These are phyloP conservation scores for Penicillium nucicola DNA, from an alignment of 495 filamentous ascomycete species.

Conservation along the genomic window DNA sequence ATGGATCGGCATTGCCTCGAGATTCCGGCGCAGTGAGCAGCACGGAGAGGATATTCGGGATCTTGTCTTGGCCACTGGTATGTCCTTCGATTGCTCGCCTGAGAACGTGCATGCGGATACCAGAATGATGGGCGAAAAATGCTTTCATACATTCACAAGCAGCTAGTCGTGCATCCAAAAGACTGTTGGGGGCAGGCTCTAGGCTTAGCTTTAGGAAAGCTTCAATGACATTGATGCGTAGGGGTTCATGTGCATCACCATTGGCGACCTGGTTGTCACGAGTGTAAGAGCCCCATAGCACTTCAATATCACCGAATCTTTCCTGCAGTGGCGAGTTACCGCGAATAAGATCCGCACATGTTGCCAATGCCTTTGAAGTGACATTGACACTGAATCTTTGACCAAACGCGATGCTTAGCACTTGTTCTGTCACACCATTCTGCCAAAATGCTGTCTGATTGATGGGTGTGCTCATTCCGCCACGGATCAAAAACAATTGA, in stretches of 20 bases:
- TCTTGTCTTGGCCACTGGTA: conserved; percentile 70
- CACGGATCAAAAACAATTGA: conserved; percentile 76
- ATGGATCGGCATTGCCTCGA: conserved; percentile 69
- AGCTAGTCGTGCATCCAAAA: conserved; percentile 77
- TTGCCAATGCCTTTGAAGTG: conserved; percentile 77
- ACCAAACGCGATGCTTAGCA: conserved; percentile 82
- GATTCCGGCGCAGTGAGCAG: conserved; percentile 62
- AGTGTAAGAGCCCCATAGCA: conserved; percentile 34
- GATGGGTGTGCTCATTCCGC: conserved; percentile 71
- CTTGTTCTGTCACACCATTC: conserved; percentile 74
- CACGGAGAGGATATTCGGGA: conserved; percentile 89
- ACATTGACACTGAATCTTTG: conserved; percentile 69
- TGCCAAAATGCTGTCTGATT: conserved; percentile 88
- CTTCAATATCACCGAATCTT: conserved; percentile 74
- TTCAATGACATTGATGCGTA: conserved; percentile 83
- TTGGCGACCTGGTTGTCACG: conserved; percentile 31
- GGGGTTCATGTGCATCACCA: conserved; percentile 41
- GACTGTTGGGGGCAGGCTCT: conserved; percentile 57
- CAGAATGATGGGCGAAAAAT: conserved; percentile 76
- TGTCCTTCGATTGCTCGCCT: conserved; percentile 87
- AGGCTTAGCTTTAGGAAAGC: conserved; percentile 85
- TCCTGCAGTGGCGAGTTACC: conserved; percentile 80
- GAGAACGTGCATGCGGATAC: conserved; percentile 81
- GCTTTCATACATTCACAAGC: conserved; percentile 89
- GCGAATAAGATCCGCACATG: conserved; percentile 84